A percentile compares a stretch with the other conserved stretches of the same genome.
phyloP scores from a whole-genome alignment of 257 asterid genomes.

The Nicotiana knightiana region DNA sequence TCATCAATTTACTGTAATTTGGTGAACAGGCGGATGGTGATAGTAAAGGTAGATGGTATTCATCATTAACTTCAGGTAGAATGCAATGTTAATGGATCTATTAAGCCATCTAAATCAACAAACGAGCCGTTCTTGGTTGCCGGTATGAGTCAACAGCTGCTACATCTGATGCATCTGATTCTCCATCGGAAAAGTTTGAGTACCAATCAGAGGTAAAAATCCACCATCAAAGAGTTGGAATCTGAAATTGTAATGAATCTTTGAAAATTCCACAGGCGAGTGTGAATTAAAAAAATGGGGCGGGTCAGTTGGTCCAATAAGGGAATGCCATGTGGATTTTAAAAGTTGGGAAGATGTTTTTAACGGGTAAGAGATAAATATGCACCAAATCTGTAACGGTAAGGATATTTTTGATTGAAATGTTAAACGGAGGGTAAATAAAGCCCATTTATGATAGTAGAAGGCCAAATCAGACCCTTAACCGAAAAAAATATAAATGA shows the following conservation, averaged over 20 bases:
- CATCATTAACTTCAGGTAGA: slow-evolving; percentile 37
- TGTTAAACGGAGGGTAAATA: too few species aligned
- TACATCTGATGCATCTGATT: slow-evolving; percentile 31
- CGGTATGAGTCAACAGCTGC: slow-evolving; percentile 73
- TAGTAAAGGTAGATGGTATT: slow-evolving; percentile 41
- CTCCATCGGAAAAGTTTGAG: slow-evolving; percentile 68
- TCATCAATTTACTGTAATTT: slow-evolving; percentile 2
- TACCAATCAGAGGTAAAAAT: slow-evolving; percentile 18
- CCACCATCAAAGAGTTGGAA: not conserved
- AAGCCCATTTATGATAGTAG: too few species aligned
- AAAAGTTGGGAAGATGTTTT: too few species aligned
- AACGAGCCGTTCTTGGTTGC: slow-evolving; percentile 23
- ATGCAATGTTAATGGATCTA: slow-evolving; percentile 10
- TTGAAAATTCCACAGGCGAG: not conserved
- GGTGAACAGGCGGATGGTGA: slow-evolving; percentile 43
- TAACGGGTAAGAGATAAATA: too few species aligned
- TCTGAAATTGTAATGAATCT: not conserved
- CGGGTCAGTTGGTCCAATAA: too few species aligned
- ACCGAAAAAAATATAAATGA: too few species aligned
- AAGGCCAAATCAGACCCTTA: too few species aligned
- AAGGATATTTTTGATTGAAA: too few species aligned
- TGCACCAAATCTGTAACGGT: too few species aligned
- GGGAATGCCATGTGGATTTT: too few species aligned
- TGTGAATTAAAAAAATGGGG: too few species aligned
- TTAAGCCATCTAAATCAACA: slow-evolving; percentile 23